These are phyloP conservation scores for Lolium perenne DNA, from an alignment of 176 grass and related monocot species.

Conservation along the genomic window DNA sequence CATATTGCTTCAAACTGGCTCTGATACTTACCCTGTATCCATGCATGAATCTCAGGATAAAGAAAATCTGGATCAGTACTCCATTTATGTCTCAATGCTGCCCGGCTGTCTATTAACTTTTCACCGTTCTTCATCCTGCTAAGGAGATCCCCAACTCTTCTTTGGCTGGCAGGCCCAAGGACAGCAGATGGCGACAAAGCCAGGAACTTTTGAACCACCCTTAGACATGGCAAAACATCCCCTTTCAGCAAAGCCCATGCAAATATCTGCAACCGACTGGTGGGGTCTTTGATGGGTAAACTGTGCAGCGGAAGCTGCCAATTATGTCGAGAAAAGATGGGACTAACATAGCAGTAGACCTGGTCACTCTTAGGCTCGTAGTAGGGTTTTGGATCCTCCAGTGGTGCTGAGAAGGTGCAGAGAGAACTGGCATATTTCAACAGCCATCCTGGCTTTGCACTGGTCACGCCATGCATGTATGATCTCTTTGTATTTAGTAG, in stretches of 20 bases:
- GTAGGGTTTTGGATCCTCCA: slow-evolving; percentile 80
- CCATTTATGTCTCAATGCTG: slow-evolving; percentile 59
- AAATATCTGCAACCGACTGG: slow-evolving; percentile 67
- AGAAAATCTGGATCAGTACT: slow-evolving; percentile 61
- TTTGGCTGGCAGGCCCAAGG: slow-evolving; percentile 56
- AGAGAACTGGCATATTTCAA: slow-evolving; percentile 88
- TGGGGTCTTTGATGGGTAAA: slow-evolving; percentile 65
- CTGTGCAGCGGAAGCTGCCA: slow-evolving; percentile 78
- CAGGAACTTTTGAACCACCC: slow-evolving; percentile 63
- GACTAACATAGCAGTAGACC: slow-evolving; percentile 82
- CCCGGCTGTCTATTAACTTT: slow-evolving; percentile 53
- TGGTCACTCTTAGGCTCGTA: slow-evolving; percentile 67
- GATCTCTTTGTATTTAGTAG: slow-evolving; percentile 88
- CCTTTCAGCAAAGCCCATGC: slow-evolving; percentile 88
- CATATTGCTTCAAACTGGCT: slow-evolving; percentile 54
- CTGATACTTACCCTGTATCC: slow-evolving; percentile 69
- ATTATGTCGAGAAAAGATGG: slow-evolving; percentile 78
- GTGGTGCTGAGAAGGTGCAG: slow-evolving; percentile 86
- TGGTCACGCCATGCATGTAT: slow-evolving; percentile 93
- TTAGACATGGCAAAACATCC: slow-evolving; percentile 84
- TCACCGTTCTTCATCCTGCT: slow-evolving; percentile 50
- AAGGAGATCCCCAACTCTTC: slow-evolving; percentile 75
- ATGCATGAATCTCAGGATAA: slow-evolving; percentile 58
- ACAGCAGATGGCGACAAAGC: slow-evolving; percentile 60
- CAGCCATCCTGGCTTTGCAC: slow-evolving; percentile 84